Base-by-base conservation (phyloP, 441 rosid genomes). In the Bocquillonia castaneifolia region DNA sequence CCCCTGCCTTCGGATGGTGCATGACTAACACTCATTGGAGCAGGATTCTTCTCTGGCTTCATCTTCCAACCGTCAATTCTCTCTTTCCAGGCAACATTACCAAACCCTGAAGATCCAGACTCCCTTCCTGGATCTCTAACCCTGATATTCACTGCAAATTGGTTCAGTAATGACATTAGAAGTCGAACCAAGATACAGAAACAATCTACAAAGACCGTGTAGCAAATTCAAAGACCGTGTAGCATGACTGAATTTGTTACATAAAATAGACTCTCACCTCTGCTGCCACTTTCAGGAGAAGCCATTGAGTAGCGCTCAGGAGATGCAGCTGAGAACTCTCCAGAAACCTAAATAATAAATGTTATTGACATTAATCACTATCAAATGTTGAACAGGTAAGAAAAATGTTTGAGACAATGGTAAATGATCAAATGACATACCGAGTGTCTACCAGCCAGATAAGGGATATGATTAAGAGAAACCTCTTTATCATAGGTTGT, bases 61-160 rank as follows among this genome's bases (percentile, higher is more conserved):
- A 77, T 74, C 73, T 74, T 77, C 81, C 81, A 77, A 42, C 78
- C 81, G 40, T 77, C 81, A 58, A 77, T 74, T 56, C 81, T 74
- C 68, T 77, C 81, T 70, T 67, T 77, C 81, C 81, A 77, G 59
- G 81, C 81, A 39, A 77, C 75, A 58, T 77, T 77, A 26, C 81
- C 78, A 34, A 66, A 71, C 9, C 75, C 78, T 20, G 71, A 59
- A 1, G 75, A 70, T 29, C 77, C 75, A 17, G 64, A 73, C 29
- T 77, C 77, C 55, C 75, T 73, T 45, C 57, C 34, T 25, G 66
- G 70, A 70, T 77, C 77, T 39, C 62, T 54, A 31, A 72, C 55
- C 45, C 81, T 70, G 12, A 64, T 74, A 47, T 67, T 77, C 42
- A 71, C 81, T 77, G 72, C 54, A 70, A 65, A 28, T 50, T 52